phyloP scores from a whole-genome alignment of 1,139 yeast genomes.

The Scheffersomyces illinoinensis region DNA sequence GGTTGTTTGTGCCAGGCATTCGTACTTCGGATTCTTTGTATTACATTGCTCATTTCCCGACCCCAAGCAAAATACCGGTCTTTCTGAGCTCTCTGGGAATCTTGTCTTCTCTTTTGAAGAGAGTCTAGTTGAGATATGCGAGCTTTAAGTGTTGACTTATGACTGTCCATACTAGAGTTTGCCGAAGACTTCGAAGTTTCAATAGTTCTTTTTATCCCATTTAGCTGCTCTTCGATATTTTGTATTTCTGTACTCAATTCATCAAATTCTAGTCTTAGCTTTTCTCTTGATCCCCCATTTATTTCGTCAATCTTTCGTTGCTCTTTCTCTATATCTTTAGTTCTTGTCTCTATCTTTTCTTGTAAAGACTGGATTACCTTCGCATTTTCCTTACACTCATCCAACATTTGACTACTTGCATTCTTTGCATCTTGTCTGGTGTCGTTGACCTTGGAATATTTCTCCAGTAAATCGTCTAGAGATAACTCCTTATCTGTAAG shows the following conservation, averaged over 20 bases:
- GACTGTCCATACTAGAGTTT: constrained; percentile 5
- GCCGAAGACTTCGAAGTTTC: constrained; percentile 14
- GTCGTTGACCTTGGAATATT: constrained; percentile 7
- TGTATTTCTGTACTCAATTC: constrained; percentile 14
- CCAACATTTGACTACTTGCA: constrained; percentile 17
- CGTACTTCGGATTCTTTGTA: constrained; percentile 40
- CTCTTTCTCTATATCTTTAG: constrained; percentile 24
- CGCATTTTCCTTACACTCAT: constrained; percentile 14
- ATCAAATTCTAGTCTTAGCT: constrained; percentile 15
- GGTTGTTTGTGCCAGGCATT: constrained; percentile 52
- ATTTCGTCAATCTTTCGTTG: constrained; percentile 37
- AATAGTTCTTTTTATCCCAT: constrained; percentile 14
- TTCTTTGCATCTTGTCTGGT: constrained; percentile 18
- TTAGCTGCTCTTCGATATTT: constrained; percentile 12
- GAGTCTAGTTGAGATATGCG: constrained; percentile 2
- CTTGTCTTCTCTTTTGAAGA: constrained; percentile 14
- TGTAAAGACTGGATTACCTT: constrained; percentile 28
- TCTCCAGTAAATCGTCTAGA: constrained; percentile 10
- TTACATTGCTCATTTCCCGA: constrained; percentile 35
- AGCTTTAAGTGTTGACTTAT: constrained; percentile 1
- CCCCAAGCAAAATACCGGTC: constrained; percentile 52
- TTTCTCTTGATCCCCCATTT: constrained; percentile 43
- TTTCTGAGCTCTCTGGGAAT: constrained; percentile 20
- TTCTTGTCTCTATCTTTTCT: constrained; percentile 23
- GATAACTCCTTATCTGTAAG: constrained; percentile 12